Base-by-base conservation (phyloP, 208 protist genomes). In the Leishmania tarentolae region DNA sequence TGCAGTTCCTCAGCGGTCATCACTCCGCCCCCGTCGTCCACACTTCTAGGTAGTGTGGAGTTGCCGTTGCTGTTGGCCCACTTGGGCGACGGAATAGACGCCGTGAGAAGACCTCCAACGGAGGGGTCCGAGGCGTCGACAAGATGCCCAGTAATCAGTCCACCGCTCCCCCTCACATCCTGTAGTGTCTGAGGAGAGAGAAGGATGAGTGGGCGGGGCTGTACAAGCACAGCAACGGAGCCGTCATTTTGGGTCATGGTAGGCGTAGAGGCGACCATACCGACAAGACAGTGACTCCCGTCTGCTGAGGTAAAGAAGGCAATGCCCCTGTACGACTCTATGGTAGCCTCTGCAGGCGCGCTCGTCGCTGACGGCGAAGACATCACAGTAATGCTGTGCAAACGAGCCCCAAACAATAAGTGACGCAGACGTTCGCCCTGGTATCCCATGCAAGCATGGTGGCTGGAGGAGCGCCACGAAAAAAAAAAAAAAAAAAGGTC, bases 1-100 rank as follows among this genome's bases (percentile, higher is more conserved):
- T 37, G 78, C 35, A 88, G 50, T 40, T 92, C 88, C 35, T 83
- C 78, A 0, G 76, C 71, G 21, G 83, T 63, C 31, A 91, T 56
- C 7, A 59, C 53, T 11, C 44, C 24, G 71, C 8, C 13, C 1
- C 47, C 56, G 17, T 19, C 52, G 15, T 17, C 53, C 28, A 21
- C 57, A 37, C 4, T 53, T n/a, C 31, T 13, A 15, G 50, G n/a
- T 35, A 35, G 21, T 7, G 76, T 46, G 9, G 28, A 13, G 11
- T 40, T 40, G 37, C 24, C 42, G 44, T 19, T 44, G 24, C 2
- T 37, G 24, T 7, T 59, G 42, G 50, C 75, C 24, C 31, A 8
- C 0, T 21, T 75, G 57, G 70, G 42, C 15, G 76, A 71, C n/a
- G 76, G 42, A 47, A 82, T 68, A 15, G 76, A 46, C 63, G 63